Conservation (phyloP, 73 alveolate species). For the Paramecium primaurelia region DNA sequence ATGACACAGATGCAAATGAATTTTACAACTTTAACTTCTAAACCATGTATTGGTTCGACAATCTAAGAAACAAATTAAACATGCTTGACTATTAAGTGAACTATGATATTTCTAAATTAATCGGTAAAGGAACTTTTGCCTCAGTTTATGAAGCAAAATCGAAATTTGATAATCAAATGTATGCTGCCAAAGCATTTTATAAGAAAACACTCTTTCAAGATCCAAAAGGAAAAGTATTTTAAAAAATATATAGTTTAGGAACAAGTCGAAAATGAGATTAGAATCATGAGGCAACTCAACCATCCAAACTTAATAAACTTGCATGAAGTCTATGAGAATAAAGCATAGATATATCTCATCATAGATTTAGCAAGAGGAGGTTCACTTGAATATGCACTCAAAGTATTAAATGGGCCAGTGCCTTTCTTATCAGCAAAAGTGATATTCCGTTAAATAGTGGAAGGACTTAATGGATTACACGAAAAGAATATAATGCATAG, state of each 20-base stretch:
- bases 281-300: slow-evolving; percentile 59
- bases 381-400: slow-evolving; percentile 36
- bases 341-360: slow-evolving; percentile 18
- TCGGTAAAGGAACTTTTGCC: slow-evolving; percentile 50
- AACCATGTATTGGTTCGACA: slow-evolving; percentile 46
- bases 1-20: slow-evolving; percentile 25
- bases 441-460: slow-evolving; percentile 54
- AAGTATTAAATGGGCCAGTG: slow-evolving; percentile 34
- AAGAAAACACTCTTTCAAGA: slow-evolving; percentile 2
- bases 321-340: slow-evolving; percentile 54
- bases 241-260: neutral
- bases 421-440: slow-evolving; percentile 44
- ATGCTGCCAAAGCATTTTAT: slow-evolving; percentile 42
- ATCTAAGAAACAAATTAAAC: neutral
- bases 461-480: slow-evolving; percentile 26
- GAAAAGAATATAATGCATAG: slow-evolving; percentile 61
- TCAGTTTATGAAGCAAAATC: slow-evolving; percentile 37
- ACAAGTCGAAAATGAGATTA: slow-evolving; percentile 52
- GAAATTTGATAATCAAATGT: slow-evolving; percentile 7
- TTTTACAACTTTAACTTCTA: slow-evolving; percentile 25
- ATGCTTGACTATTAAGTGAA: slow-evolving; percentile 38
- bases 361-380: slow-evolving; percentile 42
- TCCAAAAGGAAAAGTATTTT: slow-evolving; percentile 34
- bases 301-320: slow-evolving; percentile 61
- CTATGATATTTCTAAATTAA: slow-evolving; percentile 21